Conservation (phyloP, 1,139 yeast species). For the Candida labiduridarum region DNA sequence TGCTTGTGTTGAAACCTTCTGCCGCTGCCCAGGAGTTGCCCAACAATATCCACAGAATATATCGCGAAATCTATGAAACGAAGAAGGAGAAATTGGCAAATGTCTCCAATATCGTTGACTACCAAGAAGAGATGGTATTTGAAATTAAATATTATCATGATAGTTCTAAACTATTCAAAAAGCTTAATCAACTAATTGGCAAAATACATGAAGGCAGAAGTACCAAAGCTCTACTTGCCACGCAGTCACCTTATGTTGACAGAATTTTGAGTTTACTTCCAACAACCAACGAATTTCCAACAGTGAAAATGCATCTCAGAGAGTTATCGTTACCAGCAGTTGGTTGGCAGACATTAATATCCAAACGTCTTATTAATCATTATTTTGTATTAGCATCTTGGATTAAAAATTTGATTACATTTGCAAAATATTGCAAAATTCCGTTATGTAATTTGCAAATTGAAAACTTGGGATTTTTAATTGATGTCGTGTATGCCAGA, state of each 20-base stretch:
- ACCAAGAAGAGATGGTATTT: slow-evolving; percentile 53
- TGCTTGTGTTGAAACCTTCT: slow-evolving; percentile 72
- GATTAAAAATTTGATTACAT: slow-evolving; percentile 64
- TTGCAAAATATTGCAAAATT: slow-evolving; percentile 74
- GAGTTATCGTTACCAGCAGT: slow-evolving; percentile 70
- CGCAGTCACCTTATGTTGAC: slow-evolving; percentile 71
- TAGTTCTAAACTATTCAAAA: slow-evolving; percentile 51
- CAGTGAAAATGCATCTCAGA: slow-evolving; percentile 57
- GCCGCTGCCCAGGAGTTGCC: slow-evolving; percentile 69
- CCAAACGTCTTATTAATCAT: slow-evolving; percentile 69
- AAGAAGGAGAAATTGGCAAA: slow-evolving; percentile 51
- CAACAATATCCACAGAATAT: slow-evolving; percentile 53
- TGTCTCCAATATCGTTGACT: slow-evolving; percentile 49
- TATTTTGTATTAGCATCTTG: slow-evolving; percentile 76
- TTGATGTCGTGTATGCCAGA: slow-evolving; percentile 88
- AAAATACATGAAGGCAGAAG: slow-evolving; percentile 70
- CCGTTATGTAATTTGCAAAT: slow-evolving; percentile 85
- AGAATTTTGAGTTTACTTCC: slow-evolving; percentile 46
- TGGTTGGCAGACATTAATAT: slow-evolving; percentile 82
- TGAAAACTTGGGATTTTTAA: slow-evolving; percentile 75
- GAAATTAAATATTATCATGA: slow-evolving; percentile 54
- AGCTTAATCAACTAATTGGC: slow-evolving; percentile 54
- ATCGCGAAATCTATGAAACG: slow-evolving; percentile 50
- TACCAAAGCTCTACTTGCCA: slow-evolving; percentile 62
- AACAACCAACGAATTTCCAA: slow-evolving; percentile 61